A percentile compares a stretch with the other conserved stretches of the same genome.
Conservation (phyloP, 805 yeast species). For the Debaryomyces maramus region DNA sequence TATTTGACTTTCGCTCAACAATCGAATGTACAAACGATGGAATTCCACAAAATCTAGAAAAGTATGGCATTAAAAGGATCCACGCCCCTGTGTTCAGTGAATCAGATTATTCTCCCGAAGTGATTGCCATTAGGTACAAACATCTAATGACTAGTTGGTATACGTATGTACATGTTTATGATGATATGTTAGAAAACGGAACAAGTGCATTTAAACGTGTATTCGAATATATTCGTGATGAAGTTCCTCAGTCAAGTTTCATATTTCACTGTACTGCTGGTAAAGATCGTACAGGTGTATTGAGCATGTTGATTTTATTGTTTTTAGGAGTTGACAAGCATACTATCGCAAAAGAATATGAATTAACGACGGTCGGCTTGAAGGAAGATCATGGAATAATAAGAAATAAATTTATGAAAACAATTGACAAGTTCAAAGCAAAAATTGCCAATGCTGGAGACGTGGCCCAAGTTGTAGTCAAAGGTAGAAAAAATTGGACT, state of each 20-base stretch:
- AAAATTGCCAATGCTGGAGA: conserved; percentile 23
- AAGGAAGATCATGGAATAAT: conserved; percentile 46
- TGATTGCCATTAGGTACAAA: conserved; percentile 54
- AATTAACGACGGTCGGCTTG: conserved; percentile 67
- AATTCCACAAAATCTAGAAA: conserved; percentile 31
- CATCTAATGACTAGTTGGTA: conserved; percentile 58
- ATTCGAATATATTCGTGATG: conserved; percentile 57
- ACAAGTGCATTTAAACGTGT: conserved; percentile 47
- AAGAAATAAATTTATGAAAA: conserved; percentile 32
- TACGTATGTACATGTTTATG: conserved; percentile 64
- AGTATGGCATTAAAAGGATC: conserved; percentile 47
- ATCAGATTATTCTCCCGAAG: conserved; percentile 63
- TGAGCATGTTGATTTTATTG: conserved; percentile 65
- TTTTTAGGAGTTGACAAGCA: conserved; percentile 65
- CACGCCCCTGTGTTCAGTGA: conserved; percentile 59
- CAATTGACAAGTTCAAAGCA: conserved; percentile 29
- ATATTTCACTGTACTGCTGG: conserved; percentile 84
- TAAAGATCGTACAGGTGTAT: conserved; percentile 79
- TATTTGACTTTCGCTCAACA: conserved; percentile 69
- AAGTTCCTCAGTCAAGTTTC: conserved; percentile 39
- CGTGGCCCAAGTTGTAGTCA: conserved; percentile 21
- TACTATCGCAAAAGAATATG: conserved; percentile 73
- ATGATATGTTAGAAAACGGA: conserved; percentile 55
- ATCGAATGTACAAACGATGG: conserved; percentile 55
- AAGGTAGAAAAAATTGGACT: conserved; percentile 43